Evolutionary conservation across 2,329 filamentous ascomycete species (phyloP).

Genomic region (Phaeosphaeria sp.): DNA sequence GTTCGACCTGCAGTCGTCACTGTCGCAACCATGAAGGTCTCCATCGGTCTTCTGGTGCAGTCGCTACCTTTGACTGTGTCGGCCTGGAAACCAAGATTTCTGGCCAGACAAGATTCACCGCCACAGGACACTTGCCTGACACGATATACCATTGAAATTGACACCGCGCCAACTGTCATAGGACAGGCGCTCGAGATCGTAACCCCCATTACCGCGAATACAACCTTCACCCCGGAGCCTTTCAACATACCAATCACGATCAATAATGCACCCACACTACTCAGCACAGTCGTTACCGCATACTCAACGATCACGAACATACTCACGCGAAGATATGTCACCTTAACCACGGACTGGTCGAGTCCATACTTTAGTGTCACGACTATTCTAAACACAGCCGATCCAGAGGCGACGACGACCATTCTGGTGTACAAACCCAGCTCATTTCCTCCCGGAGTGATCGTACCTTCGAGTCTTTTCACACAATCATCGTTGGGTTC

Average conservation of each 20-base stretch:
- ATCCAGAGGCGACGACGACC: background rate
- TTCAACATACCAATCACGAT: constrained; percentile 6
- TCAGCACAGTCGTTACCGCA: constrained; percentile 4
- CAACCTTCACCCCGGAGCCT: background rate
- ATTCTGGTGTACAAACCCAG: constrained; percentile 1
- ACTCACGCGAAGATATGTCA: background rate
- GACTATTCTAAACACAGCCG: background rate
- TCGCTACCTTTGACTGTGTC: background rate
- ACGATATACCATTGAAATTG: constrained; percentile 1
- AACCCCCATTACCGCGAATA: constrained; percentile 2
- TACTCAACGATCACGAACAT: constrained; percentile 3
- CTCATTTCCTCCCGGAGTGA: background rate
- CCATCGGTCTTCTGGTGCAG: background rate
- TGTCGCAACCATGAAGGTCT: background rate
- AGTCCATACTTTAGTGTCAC: background rate
- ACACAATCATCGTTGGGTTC: background rate
- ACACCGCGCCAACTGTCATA: background rate
- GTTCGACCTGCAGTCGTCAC: background rate
- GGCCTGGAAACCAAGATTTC: constrained; percentile 1
- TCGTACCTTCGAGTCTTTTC: background rate
- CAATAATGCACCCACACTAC: constrained; percentile 3
- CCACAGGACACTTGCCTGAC: background rate
- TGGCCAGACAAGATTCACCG: constrained; percentile 2
- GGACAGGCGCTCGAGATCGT: constrained; percentile 3
- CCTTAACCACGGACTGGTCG: background rate